Evolutionary conservation across 805 yeast species (phyloP).

Genomic region (Barnettozyma vustinii): DNA sequence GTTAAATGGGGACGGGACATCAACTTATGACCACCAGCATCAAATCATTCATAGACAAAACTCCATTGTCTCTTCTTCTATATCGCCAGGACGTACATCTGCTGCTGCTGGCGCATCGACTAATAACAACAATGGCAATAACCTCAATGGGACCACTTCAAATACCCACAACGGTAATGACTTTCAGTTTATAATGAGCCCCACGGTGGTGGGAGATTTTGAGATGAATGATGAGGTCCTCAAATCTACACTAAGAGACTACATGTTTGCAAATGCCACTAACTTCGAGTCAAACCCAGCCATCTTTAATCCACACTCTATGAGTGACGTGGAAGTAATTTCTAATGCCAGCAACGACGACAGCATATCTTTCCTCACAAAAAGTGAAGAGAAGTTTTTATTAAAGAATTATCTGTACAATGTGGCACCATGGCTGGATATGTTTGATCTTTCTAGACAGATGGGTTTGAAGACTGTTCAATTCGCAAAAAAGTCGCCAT

Average conservation of each 20-base stretch:
- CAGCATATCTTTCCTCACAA: constrained; percentile 17
- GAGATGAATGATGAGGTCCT: constrained; percentile 29
- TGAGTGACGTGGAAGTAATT: background rate
- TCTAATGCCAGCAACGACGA: background rate
- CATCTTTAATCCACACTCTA: background rate
- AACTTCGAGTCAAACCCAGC: constrained; percentile 11
- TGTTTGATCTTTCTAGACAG: constrained; percentile 31
- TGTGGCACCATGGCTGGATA: constrained; percentile 36
- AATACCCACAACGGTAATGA: background rate
- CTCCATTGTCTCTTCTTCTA: background rate
- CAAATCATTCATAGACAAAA: background rate
- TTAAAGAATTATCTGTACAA: constrained; percentile 32
- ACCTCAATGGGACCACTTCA: background rate
- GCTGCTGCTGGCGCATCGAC: background rate
- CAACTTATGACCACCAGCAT: background rate
- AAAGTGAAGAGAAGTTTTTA: constrained; percentile 30
- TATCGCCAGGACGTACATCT: constrained; percentile 1
- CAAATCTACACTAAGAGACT: constrained; percentile 32
- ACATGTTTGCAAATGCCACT: constrained; percentile 34
- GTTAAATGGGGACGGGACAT: background rate
- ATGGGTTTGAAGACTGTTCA: constrained; percentile 31
- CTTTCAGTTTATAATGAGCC: background rate
- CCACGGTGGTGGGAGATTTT: constrained; percentile 7
- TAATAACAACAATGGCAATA: background rate
- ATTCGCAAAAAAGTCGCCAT: constrained; percentile 35